These are phyloP conservation scores for Sugiyamaella chiloensis DNA, from an alignment of 805 yeast genomes.

Conservation along the genomic window DNA sequence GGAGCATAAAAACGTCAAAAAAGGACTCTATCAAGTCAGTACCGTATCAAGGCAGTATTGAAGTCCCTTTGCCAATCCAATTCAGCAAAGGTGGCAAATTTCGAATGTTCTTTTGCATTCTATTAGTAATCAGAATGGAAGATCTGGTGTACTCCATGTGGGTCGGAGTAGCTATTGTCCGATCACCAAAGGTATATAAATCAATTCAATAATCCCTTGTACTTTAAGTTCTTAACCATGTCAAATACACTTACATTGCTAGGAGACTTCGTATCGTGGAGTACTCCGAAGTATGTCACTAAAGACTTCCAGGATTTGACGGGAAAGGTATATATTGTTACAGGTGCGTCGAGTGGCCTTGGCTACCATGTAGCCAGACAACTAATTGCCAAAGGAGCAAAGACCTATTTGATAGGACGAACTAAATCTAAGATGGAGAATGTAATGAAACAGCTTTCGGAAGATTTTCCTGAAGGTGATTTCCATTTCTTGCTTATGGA, in stretches of 20 bases:
- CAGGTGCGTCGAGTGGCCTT: conserved; percentile 37
- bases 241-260: background rate
- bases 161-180: no score
- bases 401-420: conserved; percentile 39
- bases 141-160: no score
- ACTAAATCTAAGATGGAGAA: conserved; percentile 31
- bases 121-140: no score
- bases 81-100: no score
- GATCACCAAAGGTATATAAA: no score
- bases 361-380: conserved; percentile 35
- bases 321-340: conserved; percentile 34
- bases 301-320: conserved; percentile 33
- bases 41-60: no score
- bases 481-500: conserved; percentile 35
- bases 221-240: no score
- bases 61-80: no score
- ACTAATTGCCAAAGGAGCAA: conserved; percentile 34
- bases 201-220: no score
- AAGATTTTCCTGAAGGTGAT: conserved; percentile 22
- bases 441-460: conserved; percentile 32
- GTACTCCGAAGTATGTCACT: background rate
- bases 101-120: no score
- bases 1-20: no score
- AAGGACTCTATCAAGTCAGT: no score
- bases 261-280: background rate